phyloP scores from a whole-genome alignment of 192 early-diverging fungal species.

The Phycomyces nitens region DNA sequence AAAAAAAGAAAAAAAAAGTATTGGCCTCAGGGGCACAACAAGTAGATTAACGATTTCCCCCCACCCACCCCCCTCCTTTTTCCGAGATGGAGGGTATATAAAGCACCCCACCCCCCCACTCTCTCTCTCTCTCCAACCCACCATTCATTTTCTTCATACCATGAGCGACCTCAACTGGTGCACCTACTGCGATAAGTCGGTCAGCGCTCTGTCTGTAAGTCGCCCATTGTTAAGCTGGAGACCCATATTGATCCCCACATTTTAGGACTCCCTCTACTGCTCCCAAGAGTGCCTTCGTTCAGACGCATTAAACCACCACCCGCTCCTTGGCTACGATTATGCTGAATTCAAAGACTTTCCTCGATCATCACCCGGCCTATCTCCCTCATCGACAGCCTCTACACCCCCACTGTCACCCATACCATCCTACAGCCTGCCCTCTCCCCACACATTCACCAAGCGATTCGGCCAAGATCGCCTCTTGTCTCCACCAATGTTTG shows the following conservation, averaged over 20 bases:
- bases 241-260: not conserved
- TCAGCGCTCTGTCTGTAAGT: conserved; percentile 4
- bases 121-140: not conserved
- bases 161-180: conserved; percentile 18
- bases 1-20: not conserved
- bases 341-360: conserved; percentile 33
- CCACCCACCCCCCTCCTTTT: too few species aligned
- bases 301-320: conserved; percentile 30
- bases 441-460: not conserved
- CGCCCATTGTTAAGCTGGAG: too few species aligned
- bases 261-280: conserved; percentile 32
- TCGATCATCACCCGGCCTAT: conserved; percentile 1
- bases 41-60: too few species aligned
- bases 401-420: not conserved
- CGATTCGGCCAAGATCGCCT: too few species aligned
- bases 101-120: not conserved
- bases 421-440: conserved; percentile 5
- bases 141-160: not conserved
- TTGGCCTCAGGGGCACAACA: not conserved
- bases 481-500: too few species aligned
- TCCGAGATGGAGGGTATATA: not conserved
- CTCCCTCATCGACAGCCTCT: conserved; percentile 7
- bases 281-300: conserved; percentile 22
- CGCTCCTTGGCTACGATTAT: conserved; percentile 24
- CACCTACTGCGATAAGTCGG: conserved; percentile 14